These are phyloP conservation scores for Chionographis japonica DNA, from an alignment of 106 monocot species.

Conservation along the genomic window DNA sequence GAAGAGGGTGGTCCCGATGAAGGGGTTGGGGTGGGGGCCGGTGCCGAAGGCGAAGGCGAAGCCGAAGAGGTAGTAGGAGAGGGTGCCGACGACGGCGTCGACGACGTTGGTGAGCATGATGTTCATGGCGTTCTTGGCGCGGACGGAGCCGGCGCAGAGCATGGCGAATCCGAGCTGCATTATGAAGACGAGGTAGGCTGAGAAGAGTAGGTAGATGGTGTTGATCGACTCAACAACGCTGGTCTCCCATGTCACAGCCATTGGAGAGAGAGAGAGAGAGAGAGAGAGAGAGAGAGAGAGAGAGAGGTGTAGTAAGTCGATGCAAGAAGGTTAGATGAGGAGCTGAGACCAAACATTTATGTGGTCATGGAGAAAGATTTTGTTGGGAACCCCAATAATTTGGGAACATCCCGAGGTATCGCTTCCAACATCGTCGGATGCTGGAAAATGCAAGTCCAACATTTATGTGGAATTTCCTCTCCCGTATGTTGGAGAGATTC, in stretches of 20 bases:
- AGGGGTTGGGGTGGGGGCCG: slow-evolving; percentile 22
- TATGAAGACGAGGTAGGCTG: slow-evolving; percentile 28
- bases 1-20: slow-evolving; percentile 38
- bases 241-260: slow-evolving; percentile 6
- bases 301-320: too few species aligned
- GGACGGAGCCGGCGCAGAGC: slow-evolving; percentile 41
- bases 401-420: too few species aligned
- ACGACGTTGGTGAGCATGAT: slow-evolving; percentile 43
- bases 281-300: too few species aligned
- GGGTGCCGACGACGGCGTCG: slow-evolving; percentile 23
- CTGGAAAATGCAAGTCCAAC: too few species aligned
- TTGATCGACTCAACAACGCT: slow-evolving; percentile 19
- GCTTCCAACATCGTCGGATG: too few species aligned
- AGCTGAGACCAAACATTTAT: too few species aligned
- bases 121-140: slow-evolving; percentile 43
- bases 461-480: too few species aligned
- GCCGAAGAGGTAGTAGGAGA: slow-evolving; percentile 32
- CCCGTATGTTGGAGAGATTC: too few species aligned
- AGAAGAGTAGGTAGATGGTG: slow-evolving; percentile 23
- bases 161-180: slow-evolving; percentile 49
- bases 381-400: too few species aligned
- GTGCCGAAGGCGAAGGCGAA: slow-evolving; percentile 36
- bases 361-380: too few species aligned
- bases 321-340: too few species aligned
- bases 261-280: too few species aligned